Evolutionary conservation across 148 eudicot species (phyloP).

Genomic region (Chenopodium suecicum): DNA sequence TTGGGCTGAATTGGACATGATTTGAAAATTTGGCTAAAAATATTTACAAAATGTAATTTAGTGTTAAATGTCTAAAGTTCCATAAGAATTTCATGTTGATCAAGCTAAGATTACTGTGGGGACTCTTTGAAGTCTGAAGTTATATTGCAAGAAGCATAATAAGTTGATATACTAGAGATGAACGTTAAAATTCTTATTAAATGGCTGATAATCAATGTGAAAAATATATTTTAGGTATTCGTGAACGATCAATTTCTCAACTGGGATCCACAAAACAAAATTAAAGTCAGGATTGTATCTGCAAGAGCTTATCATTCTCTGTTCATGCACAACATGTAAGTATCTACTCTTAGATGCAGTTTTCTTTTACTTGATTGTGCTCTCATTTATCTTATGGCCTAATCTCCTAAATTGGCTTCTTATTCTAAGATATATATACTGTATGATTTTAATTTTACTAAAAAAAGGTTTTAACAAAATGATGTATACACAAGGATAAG

Average conservation of each 20-base stretch:
- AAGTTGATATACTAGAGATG: neutral
- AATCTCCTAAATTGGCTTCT: neutral
- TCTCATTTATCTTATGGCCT: neutral
- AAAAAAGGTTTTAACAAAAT: too few relatives aligned
- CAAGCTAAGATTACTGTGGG: neutral
- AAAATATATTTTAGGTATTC: constrained; percentile 47
- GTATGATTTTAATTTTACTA: neutral
- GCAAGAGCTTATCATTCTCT: constrained; percentile 94
- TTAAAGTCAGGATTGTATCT: constrained; percentile 89
- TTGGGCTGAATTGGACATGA: too few relatives aligned
- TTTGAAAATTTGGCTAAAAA: too few relatives aligned
- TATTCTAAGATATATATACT: too few relatives aligned
- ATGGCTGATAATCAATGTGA: neutral
- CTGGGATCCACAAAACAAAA: constrained; percentile 77
- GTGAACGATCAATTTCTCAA: constrained; percentile 91
- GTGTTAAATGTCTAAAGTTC: too few relatives aligned
- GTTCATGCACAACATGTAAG: constrained; percentile 98
- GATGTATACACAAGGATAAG: too few relatives aligned
- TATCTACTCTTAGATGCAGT: neutral
- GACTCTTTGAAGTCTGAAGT: neutral
- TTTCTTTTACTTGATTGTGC: neutral
- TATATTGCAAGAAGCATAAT: too few relatives aligned
- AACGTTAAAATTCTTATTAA: neutral
- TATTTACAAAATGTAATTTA: too few relatives aligned
- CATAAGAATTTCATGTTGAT: too few relatives aligned